Evolutionary conservation across 1,139 yeast genomes (phyloP).

Genomic region (Yamadazyma dushanensis): DNA sequence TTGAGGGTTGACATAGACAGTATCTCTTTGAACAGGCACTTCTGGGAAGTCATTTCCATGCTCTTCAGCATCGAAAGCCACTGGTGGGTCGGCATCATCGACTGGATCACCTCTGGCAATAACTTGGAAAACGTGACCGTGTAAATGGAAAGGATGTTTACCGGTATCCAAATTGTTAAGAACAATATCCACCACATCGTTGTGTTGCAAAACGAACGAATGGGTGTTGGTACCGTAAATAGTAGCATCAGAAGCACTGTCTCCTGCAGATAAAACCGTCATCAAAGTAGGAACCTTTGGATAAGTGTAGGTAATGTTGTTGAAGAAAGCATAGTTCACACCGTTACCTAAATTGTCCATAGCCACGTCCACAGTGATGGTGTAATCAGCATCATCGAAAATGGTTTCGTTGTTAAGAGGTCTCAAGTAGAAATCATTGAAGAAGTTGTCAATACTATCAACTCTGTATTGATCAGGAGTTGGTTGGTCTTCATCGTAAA

Average conservation of each 20-base stretch:
- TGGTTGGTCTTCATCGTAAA: conserved; percentile 42
- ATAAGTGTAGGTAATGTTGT: conserved; percentile 58
- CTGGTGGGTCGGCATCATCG: conserved; percentile 53
- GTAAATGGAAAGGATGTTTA: conserved; percentile 91
- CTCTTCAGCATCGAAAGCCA: conserved; percentile 45
- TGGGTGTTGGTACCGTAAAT: conserved; percentile 72
- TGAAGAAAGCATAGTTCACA: conserved; percentile 73
- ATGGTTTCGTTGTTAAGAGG: conserved; percentile 45
- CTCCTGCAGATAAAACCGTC: conserved; percentile 53
- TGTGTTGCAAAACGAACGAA: conserved; percentile 57
- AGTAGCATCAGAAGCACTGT: conserved; percentile 43
- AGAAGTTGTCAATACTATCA: conserved; percentile 23
- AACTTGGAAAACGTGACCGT: conserved; percentile 82
- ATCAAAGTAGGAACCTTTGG: conserved; percentile 70
- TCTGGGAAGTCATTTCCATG: conserved; percentile 58
- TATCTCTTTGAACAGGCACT: conserved; percentile 64
- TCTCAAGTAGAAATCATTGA: conserved; percentile 57
- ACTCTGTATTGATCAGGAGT: conserved; percentile 24
- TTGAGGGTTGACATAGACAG: conserved; percentile 61
- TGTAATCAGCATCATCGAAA: conserved; percentile 59
- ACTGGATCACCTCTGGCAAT: conserved; percentile 57
- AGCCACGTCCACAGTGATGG: conserved; percentile 55
- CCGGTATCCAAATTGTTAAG: conserved; percentile 79
- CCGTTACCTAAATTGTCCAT: conserved; percentile 76
- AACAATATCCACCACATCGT: conserved; percentile 69